These are phyloP conservation scores for Helicocarpus griseus DNA, from an alignment of 2,329 filamentous ascomycete species.

Conservation along the genomic window DNA sequence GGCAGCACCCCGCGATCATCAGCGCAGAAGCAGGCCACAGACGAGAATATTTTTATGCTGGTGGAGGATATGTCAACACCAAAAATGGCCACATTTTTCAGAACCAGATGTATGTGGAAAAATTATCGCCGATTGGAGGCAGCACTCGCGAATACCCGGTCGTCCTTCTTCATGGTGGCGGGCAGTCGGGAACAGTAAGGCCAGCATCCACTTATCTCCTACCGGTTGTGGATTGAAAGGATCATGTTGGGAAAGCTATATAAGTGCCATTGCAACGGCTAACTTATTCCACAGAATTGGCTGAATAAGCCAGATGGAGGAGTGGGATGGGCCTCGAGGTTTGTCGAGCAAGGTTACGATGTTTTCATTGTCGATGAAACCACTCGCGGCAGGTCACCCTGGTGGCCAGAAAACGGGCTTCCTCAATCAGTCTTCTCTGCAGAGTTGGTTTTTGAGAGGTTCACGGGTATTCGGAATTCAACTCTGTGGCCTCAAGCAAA, in stretches of 20 bases:
- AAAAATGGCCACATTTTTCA: conserved; percentile 15
- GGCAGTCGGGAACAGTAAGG: conserved; percentile 24
- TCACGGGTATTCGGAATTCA: conserved; percentile 27
- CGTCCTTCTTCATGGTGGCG: conserved; percentile 23
- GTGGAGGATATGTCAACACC: conserved; percentile 18
- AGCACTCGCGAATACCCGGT: conserved; percentile 20
- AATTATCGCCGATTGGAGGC: conserved; percentile 17
- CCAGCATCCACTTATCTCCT: neutral
- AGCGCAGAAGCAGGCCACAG: neutral
- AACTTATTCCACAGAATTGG: conserved; percentile 25
- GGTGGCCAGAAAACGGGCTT: conserved; percentile 2
- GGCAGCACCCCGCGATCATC: neutral
- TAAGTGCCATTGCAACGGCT: neutral
- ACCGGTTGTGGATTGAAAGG: neutral
- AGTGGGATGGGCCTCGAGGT: conserved; percentile 40
- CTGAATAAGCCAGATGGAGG: conserved; percentile 41
- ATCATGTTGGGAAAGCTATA: neutral
- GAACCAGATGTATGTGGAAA: conserved; percentile 29
- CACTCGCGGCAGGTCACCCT: conserved; percentile 6
- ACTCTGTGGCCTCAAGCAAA: conserved; percentile 34
- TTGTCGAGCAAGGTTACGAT: conserved; percentile 36
- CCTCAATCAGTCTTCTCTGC: conserved; percentile 11
- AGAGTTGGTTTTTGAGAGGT: conserved; percentile 19
- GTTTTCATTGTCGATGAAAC: conserved; percentile 29
- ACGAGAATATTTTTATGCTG: conserved; percentile 20